phyloP scores from a whole-genome alignment of 495 filamentous ascomycete genomes.

The Penicillium samsonianum region DNA sequence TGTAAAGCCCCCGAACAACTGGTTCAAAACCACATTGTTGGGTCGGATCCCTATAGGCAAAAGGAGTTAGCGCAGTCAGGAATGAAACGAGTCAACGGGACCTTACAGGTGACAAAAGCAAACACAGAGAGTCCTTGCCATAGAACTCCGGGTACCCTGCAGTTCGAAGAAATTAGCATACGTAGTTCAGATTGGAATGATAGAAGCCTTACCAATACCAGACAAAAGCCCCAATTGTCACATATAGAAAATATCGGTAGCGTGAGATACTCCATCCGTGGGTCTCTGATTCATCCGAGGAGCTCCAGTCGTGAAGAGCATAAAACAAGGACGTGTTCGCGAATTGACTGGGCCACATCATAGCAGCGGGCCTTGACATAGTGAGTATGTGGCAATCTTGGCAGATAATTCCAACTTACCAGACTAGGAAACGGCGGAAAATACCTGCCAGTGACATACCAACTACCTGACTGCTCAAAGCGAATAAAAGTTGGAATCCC shows the following conservation, averaged over 20 bases:
- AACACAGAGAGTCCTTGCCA: slow-evolving; percentile 60
- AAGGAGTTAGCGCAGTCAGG: not conserved
- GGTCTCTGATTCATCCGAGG: slow-evolving; percentile 43
- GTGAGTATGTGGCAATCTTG: not conserved
- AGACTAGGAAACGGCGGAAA: slow-evolving; percentile 61
- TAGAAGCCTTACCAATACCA: slow-evolving; percentile 48
- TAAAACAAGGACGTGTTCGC: slow-evolving; percentile 33
- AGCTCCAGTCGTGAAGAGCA: slow-evolving; percentile 48
- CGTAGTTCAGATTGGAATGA: not conserved
- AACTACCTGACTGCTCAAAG: slow-evolving; percentile 62
- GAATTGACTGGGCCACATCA: slow-evolving; percentile 38
- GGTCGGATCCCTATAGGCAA: slow-evolving; percentile 46
- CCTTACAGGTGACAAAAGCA: slow-evolving; percentile 59
- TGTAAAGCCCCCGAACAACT: slow-evolving; percentile 59
- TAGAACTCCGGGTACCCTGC: slow-evolving; percentile 56
- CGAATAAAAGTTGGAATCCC: slow-evolving; percentile 60
- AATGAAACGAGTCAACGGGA: not conserved
- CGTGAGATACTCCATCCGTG: slow-evolving; percentile 58
- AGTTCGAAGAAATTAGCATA: not conserved
- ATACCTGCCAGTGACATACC: slow-evolving; percentile 68
- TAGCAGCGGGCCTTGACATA: slow-evolving; percentile 31
- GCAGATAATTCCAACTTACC: slow-evolving; percentile 15
- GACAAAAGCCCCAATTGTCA: slow-evolving; percentile 47
- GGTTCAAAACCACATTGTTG: slow-evolving; percentile 59
- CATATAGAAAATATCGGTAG: slow-evolving; percentile 56